Conservation (phyloP, 371 early-diverging fungal species). For the Apophysomyces elegans region DNA sequence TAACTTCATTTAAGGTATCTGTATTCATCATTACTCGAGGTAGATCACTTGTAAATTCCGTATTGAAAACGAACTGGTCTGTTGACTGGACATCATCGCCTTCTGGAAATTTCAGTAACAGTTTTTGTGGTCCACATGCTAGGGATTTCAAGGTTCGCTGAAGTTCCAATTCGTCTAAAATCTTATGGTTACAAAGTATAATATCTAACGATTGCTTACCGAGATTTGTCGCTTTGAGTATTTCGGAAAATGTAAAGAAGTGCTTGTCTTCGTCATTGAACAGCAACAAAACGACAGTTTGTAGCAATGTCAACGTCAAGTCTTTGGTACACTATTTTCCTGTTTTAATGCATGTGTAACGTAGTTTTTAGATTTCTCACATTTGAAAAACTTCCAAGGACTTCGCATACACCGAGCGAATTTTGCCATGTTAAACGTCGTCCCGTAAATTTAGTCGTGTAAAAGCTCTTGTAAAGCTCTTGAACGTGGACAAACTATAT, state of each 20-base stretch:
- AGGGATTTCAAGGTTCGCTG: constrained; percentile 82
- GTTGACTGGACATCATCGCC: constrained; percentile 58
- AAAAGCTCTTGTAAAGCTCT: constrained; percentile 76
- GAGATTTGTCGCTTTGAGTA: constrained; percentile 66
- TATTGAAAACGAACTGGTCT: constrained; percentile 75
- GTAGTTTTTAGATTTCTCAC: constrained; percentile 24
- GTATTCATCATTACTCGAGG: constrained; percentile 84
- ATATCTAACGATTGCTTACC: constrained; percentile 36
- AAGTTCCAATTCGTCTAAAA: constrained; percentile 73
- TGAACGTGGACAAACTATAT: constrained; percentile 54
- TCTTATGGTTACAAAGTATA: background rate
- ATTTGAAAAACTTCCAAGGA: constrained; percentile 70
- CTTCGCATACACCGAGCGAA: constrained; percentile 75
- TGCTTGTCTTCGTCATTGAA: constrained; percentile 68
- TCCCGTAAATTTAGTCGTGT: constrained; percentile 74
- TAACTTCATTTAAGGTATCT: constrained; percentile 82
- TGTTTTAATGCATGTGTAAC: background rate
- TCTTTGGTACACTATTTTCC: constrained; percentile 22
- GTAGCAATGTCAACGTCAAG: constrained; percentile 69
- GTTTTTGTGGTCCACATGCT: constrained; percentile 77
- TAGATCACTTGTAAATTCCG: constrained; percentile 63
- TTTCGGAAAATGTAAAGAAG: constrained; percentile 69
- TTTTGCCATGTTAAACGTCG: constrained; percentile 88
- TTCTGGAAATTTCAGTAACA: constrained; percentile 69
- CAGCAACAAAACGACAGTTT: constrained; percentile 74